Conservation (phyloP, 1,284 basidiomycete genomes). For the Lentinus polychrous region DNA sequence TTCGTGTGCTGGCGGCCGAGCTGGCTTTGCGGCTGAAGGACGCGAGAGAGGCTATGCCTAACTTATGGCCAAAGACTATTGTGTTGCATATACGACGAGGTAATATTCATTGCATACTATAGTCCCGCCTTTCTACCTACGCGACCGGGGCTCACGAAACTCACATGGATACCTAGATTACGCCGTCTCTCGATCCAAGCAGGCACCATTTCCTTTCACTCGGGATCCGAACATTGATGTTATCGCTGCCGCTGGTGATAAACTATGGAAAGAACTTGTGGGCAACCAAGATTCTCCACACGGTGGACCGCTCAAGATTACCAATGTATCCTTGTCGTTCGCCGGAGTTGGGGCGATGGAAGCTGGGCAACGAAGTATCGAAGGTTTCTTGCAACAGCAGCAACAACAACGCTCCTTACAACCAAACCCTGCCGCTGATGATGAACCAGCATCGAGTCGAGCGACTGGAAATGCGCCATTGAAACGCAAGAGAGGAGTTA, state of each 20-base stretch:
- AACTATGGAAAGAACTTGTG: slow-evolving; percentile 84
- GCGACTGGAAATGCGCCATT: background rate
- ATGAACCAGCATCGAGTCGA: slow-evolving; percentile 16
- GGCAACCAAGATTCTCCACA: slow-evolving; percentile 33
- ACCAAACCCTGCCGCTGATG: background rate
- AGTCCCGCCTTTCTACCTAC: background rate
- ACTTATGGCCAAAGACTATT: slow-evolving; percentile 90
- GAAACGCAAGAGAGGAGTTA: slow-evolving; percentile 16
- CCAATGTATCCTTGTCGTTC: slow-evolving; percentile 74
- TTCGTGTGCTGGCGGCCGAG: slow-evolving; percentile 86
- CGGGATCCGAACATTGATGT: slow-evolving; percentile 68
- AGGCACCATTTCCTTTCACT: slow-evolving; percentile 78
- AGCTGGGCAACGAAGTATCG: slow-evolving; percentile 79
- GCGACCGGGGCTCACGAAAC: slow-evolving; percentile 1
- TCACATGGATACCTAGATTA: slow-evolving; percentile 41
- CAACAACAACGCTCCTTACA: slow-evolving; percentile 17
- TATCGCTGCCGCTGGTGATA: slow-evolving; percentile 74
- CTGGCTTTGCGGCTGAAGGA: slow-evolving; percentile 81
- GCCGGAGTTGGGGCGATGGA: slow-evolving; percentile 78
- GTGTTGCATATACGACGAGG: slow-evolving; percentile 73
- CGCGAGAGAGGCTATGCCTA: slow-evolving; percentile 64
- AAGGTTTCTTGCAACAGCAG: slow-evolving; percentile 63
- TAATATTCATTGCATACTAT: slow-evolving; percentile 16
- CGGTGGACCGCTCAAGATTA: slow-evolving; percentile 54
- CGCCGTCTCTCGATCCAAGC: slow-evolving; percentile 64